A percentile compares a stretch with the other conserved stretches of the same genome.
Evolutionary conservation across 768 basidiomycete genomes (phyloP).

Genomic region (Rhizopogon vinicolor): DNA sequence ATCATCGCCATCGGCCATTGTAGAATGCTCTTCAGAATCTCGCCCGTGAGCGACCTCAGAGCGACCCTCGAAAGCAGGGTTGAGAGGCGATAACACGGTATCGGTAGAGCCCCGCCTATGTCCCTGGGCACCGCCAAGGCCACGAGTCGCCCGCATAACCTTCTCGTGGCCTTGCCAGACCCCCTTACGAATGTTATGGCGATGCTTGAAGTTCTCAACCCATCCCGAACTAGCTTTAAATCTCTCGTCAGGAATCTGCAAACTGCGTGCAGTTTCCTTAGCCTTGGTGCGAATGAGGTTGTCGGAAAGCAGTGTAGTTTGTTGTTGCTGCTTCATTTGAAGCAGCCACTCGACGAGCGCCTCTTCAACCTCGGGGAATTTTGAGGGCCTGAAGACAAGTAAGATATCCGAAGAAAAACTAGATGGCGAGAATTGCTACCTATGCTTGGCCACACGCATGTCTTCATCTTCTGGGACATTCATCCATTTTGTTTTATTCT

Average conservation of each 20-base stretch:
- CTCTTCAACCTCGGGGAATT: slow-evolving; percentile 75
- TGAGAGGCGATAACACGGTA: slow-evolving; percentile 34
- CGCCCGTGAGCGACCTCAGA: slow-evolving; percentile 23
- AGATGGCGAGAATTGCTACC: slow-evolving; percentile 35
- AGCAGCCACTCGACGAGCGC: slow-evolving; percentile 58
- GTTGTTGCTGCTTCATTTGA: slow-evolving; percentile 44
- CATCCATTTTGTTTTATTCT: slow-evolving; percentile 80
- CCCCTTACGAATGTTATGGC: slow-evolving; percentile 71
- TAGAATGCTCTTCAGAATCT: slow-evolving; percentile 12
- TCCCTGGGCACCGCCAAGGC: slow-evolving; percentile 22
- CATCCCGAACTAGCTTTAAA: slow-evolving; percentile 93
- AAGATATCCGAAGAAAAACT: slow-evolving; percentile 11
- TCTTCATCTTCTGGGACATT: slow-evolving; percentile 56
- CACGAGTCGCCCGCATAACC: slow-evolving; percentile 26
- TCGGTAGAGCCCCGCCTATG: slow-evolving; percentile 33
- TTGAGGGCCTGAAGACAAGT: slow-evolving; percentile 52
- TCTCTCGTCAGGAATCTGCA: slow-evolving; percentile 58
- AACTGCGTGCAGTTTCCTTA: slow-evolving; percentile 53
- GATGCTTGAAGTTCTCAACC: slow-evolving; percentile 89
- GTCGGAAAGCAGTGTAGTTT: slow-evolving; percentile 55
- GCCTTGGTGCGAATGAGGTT: slow-evolving; percentile 60
- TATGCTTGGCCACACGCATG: slow-evolving; percentile 61
- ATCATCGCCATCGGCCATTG: slow-evolving; percentile 26
- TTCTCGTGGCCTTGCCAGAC: slow-evolving; percentile 44
- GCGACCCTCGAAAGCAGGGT: slow-evolving; percentile 33